These are phyloP conservation scores for Apiospora hydei DNA, from an alignment of 2,329 filamentous ascomycete genomes.

Conservation along the genomic window DNA sequence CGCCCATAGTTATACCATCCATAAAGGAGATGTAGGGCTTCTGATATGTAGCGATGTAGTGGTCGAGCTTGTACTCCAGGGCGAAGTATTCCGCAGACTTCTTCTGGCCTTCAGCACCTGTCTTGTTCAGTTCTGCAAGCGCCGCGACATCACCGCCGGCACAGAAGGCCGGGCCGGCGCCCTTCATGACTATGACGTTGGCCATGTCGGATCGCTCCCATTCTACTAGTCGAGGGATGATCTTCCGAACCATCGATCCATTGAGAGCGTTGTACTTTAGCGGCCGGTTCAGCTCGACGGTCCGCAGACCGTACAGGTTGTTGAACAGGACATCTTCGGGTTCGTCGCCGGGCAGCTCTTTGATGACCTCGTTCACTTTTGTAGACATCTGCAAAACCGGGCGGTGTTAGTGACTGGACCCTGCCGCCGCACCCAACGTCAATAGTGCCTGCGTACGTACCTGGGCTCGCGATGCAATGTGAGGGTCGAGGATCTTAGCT, in stretches of 20 bases:
- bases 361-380: conserved; percentile 45
- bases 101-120: conserved; percentile 73
- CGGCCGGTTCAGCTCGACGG: conserved; percentile 92
- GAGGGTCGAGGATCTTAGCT: conserved; percentile 73
- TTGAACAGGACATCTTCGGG: conserved; percentile 92
- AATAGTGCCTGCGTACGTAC: conserved; percentile 47
- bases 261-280: conserved; percentile 92
- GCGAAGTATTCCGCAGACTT: conserved; percentile 86
- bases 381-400: conserved; percentile 39
- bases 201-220: conserved; percentile 96
- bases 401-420: background rate
- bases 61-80: conserved; percentile 95
- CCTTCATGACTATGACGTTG: conserved; percentile 91
- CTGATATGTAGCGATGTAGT: conserved; percentile 89
- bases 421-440: background rate
- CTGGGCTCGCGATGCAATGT: conserved; percentile 58
- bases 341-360: conserved; percentile 72
- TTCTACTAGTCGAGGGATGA: conserved; percentile 85
- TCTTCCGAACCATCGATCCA: conserved; percentile 94
- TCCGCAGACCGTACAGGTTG: conserved; percentile 86
- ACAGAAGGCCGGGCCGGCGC: conserved; percentile 87
- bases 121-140: conserved; percentile 76
- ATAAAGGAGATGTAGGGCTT: conserved; percentile 97
- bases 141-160: conserved; percentile 89
- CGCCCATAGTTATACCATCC: conserved; percentile 98